Evolutionary conservation across 192 early-diverging fungal species (phyloP).

Genomic region (Globomyces pollinis-pini): DNA sequence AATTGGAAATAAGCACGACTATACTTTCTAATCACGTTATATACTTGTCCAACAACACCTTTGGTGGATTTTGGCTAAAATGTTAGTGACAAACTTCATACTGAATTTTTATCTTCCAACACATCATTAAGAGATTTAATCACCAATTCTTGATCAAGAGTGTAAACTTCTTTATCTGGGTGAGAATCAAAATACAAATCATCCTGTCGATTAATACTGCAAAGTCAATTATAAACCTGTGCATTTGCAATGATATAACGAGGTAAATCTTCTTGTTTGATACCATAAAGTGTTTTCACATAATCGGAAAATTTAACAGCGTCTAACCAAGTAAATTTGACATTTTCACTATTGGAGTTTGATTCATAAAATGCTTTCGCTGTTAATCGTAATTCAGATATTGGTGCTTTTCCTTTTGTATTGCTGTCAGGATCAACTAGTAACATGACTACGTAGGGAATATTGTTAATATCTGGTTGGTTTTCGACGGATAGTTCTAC

Average conservation of each 20-base stretch:
- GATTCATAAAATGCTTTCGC: conserved; percentile 5
- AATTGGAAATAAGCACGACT: neutral
- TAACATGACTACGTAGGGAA: conserved; percentile 58
- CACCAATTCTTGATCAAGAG: conserved; percentile 6
- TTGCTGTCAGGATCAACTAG: conserved; percentile 45
- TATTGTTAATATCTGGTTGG: too few species aligned
- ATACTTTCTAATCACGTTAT: too few species aligned
- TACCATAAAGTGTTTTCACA: conserved; percentile 35
- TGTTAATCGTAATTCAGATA: neutral
- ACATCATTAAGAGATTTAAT: conserved; percentile 17
- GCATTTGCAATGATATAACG: conserved; percentile 28
- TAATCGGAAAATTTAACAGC: conserved; percentile 23
- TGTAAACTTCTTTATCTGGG: conserved; percentile 6
- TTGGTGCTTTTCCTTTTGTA: neutral
- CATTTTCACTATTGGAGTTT: conserved; percentile 1
- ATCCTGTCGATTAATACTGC: conserved; percentile 31
- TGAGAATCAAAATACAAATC: conserved; percentile 31
- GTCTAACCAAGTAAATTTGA: conserved; percentile 36
- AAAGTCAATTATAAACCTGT: too few species aligned
- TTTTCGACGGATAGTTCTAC: neutral
- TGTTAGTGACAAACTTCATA: conserved; percentile 9
- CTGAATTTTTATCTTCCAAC: conserved; percentile 10
- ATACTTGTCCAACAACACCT: conserved; percentile 1
- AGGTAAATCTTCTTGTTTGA: conserved; percentile 17
- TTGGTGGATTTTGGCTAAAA: conserved; percentile 9